phyloP scores from a whole-genome alignment of 805 yeast species.

The Novakomyces olei region DNA sequence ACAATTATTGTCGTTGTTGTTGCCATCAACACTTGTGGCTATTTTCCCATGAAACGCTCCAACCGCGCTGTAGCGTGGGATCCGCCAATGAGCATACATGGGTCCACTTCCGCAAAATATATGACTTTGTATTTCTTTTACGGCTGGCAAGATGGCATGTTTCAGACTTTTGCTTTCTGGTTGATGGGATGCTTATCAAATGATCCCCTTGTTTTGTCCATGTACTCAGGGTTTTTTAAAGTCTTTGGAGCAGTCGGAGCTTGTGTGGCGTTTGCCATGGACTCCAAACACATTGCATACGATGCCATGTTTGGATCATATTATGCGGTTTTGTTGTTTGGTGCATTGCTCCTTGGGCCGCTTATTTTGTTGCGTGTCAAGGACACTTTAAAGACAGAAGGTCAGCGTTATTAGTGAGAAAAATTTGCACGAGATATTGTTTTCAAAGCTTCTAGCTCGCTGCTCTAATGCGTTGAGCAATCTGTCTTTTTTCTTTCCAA shows the following conservation, averaged over 20 bases:
- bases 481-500: no score
- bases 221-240: slow-evolving; percentile 41
- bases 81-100: slow-evolving; percentile 24
- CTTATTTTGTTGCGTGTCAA: slow-evolving; percentile 2
- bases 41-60: slow-evolving; percentile 23
- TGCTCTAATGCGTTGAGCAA: no score
- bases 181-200: slow-evolving; percentile 36
- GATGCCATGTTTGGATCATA: slow-evolving; percentile 25
- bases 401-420: no score
- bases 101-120: slow-evolving; percentile 30
- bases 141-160: slow-evolving; percentile 37
- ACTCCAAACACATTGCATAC: slow-evolving; percentile 15
- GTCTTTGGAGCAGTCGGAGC: slow-evolving; percentile 44
- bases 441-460: no score
- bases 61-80: slow-evolving; percentile 18
- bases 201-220: slow-evolving; percentile 31
- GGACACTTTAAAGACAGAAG: no score
- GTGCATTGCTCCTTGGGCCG: slow-evolving; percentile 2
- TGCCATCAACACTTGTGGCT: slow-evolving; percentile 41
- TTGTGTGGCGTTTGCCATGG: slow-evolving; percentile 34
- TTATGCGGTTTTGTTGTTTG: no score
- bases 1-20: slow-evolving; percentile 20
- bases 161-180: slow-evolving; percentile 38
- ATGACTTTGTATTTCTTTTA: slow-evolving; percentile 41
- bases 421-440: no score